phyloP scores from a whole-genome alignment of 1,139 yeast species.

The Suhomyces bokatorum region DNA sequence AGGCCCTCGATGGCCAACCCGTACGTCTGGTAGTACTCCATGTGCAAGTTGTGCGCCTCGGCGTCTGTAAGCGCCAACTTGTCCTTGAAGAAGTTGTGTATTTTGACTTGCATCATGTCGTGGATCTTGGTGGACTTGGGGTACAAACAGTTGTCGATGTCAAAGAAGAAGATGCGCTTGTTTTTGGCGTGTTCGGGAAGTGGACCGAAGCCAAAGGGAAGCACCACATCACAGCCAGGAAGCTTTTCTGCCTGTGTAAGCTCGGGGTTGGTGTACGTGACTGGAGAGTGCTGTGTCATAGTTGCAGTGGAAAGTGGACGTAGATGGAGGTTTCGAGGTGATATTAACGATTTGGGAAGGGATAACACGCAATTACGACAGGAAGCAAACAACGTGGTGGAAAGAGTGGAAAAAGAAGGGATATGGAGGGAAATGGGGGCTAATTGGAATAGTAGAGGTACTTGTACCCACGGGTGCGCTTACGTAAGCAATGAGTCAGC shows the following conservation, averaged over 20 bases:
- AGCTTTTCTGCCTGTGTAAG: slow-evolving; percentile 13
- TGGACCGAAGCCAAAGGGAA: slow-evolving; percentile 52
- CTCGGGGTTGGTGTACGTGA: slow-evolving; percentile 21
- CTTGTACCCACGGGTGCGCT: background rate
- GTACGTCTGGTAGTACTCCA: slow-evolving; percentile 76
- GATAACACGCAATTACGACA: background rate
- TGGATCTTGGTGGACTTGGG: slow-evolving; percentile 72
- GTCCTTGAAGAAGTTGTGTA: slow-evolving; percentile 75
- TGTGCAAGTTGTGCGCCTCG: slow-evolving; percentile 74
- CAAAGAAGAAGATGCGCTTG: slow-evolving; percentile 72
- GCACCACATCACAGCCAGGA: slow-evolving; percentile 38
- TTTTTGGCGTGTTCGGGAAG: slow-evolving; percentile 32
- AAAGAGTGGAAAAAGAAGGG: background rate
- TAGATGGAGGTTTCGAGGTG: background rate
- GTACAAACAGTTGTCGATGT: slow-evolving; percentile 89
- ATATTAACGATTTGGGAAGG: background rate
- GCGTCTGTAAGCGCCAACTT: slow-evolving; percentile 62
- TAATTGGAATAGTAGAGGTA: background rate
- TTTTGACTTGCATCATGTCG: slow-evolving; percentile 83
- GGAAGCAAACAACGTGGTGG: background rate
- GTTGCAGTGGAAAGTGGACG: background rate
- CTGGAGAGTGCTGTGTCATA: slow-evolving; percentile 4
- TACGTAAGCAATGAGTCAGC: background rate
- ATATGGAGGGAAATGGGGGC: background rate
- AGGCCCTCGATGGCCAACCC: slow-evolving; percentile 94